Conservation (phyloP, 371 early-diverging fungal species). For the Mucor piriformis region DNA sequence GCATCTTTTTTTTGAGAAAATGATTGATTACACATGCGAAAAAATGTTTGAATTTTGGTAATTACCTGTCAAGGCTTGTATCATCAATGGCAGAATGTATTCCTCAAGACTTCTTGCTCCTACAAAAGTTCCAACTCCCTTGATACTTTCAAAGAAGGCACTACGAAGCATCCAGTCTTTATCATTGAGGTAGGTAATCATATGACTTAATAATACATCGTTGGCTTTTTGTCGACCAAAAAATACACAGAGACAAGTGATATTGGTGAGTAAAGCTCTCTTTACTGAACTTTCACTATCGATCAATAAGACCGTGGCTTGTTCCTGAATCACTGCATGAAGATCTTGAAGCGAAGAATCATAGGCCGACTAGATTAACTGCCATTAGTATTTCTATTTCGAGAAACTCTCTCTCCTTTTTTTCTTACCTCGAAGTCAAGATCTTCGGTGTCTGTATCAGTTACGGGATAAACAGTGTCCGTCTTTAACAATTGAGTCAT, state of each 20-base stretch:
- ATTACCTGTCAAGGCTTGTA: constrained; percentile 86
- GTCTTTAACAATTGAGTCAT: constrained; percentile 69
- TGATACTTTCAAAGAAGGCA: constrained; percentile 89
- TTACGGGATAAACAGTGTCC: constrained; percentile 55
- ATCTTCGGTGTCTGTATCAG: constrained; percentile 61
- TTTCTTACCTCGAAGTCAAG: constrained; percentile 60
- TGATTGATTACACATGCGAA: too few relatives aligned
- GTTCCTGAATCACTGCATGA: constrained; percentile 76
- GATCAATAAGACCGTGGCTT: constrained; percentile 67
- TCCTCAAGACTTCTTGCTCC: constrained; percentile 86
- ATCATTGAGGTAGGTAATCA: constrained; percentile 95
- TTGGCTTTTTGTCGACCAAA: constrained; percentile 84
- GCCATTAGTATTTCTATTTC: too few relatives aligned
- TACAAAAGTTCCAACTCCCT: constrained; percentile 87
- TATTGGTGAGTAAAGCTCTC: constrained; percentile 73
- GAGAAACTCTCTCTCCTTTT: too few relatives aligned
- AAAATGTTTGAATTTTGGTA: background rate
- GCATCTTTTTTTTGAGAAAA: too few relatives aligned
- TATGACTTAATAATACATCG: constrained; percentile 86
- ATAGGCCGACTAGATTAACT: constrained; percentile 74
- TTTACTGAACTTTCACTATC: constrained; percentile 76
- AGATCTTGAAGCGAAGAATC: constrained; percentile 75
- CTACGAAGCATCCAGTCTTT: constrained; percentile 86
- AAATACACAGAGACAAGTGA: constrained; percentile 81
- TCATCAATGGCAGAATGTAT: constrained; percentile 91